A percentile compares a stretch with the other conserved stretches of the same genome.
Conservation (phyloP, 2,329 filamentous ascomycete species). For the Colletotrichum sidae region DNA sequence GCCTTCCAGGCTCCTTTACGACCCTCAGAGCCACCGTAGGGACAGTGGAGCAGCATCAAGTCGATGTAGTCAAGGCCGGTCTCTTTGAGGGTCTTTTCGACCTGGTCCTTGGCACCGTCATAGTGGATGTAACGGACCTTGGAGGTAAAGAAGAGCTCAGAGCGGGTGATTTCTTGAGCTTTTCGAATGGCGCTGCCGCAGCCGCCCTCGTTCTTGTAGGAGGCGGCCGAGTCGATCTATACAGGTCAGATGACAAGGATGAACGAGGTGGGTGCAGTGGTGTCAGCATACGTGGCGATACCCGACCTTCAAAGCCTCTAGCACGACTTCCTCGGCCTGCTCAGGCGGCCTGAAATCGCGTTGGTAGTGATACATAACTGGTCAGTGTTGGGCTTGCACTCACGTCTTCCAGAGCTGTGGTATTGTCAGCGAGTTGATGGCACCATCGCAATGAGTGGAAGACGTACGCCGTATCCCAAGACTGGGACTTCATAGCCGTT, state of each 20-base stretch:
- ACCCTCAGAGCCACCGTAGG: conserved; percentile 66
- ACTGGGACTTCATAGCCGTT: conserved; percentile 65
- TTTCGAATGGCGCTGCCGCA: conserved; percentile 58
- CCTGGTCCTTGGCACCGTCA: conserved; percentile 70
- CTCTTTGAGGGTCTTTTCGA: conserved; percentile 72
- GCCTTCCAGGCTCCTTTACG: conserved; percentile 72
- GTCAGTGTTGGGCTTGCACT: conserved; percentile 36
- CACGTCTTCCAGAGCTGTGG: conserved; percentile 65
- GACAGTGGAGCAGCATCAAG: conserved; percentile 72
- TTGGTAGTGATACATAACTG: not conserved
- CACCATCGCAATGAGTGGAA: conserved; percentile 19
- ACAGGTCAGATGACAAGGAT: conserved; percentile 5
- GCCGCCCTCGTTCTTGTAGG: conserved; percentile 63
- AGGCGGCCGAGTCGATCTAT: conserved; percentile 65
- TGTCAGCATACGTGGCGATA: conserved; percentile 62
- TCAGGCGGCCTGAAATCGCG: conserved; percentile 45
- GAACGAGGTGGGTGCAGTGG: not conserved
- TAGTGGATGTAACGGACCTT: conserved; percentile 67
- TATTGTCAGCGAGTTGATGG: conserved; percentile 21
- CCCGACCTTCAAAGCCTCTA: conserved; percentile 60
- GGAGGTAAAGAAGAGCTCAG: conserved; percentile 66
- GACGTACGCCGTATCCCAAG: conserved; percentile 65
- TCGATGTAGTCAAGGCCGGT: conserved; percentile 76
- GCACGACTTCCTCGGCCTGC: conserved; percentile 51
- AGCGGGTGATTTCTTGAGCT: conserved; percentile 54